Conservation (phyloP, 2,329 filamentous ascomycete species). For the Aspergillus melleus region DNA sequence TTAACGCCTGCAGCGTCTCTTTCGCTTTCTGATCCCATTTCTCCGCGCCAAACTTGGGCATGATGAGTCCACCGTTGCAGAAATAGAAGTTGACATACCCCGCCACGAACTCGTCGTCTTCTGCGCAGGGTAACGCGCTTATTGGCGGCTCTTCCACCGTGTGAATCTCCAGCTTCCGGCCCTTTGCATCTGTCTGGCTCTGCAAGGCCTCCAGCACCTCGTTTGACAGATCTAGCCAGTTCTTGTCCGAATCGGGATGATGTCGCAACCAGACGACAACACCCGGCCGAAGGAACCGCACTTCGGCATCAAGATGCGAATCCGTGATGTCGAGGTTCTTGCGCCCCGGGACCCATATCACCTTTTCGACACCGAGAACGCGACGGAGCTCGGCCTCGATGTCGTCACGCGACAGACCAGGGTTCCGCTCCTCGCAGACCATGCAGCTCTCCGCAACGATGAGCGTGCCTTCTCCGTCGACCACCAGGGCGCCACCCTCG, state of each 20-base stretch:
- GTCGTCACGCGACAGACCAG: constrained; percentile 18
- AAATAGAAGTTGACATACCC: constrained; percentile 33
- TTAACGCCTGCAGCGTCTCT: constrained; percentile 21
- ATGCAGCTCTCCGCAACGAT: constrained; percentile 31
- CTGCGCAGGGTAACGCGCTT: constrained; percentile 5
- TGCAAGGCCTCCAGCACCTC: constrained; percentile 21
- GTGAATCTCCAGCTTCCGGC: constrained; percentile 23
- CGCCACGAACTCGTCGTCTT: constrained; percentile 20
- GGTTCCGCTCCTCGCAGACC: constrained; percentile 28
- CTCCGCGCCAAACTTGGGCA: constrained; percentile 29
- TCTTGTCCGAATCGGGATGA: constrained; percentile 5
- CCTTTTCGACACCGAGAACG: constrained; percentile 25
- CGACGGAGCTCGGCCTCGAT: constrained; percentile 26
- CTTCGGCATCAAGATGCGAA: constrained; percentile 28
- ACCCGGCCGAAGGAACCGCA: constrained; percentile 27
- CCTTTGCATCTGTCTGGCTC: constrained; percentile 22
- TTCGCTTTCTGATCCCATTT: constrained; percentile 22
- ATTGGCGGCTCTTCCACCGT: constrained; percentile 25
- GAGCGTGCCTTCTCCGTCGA: constrained; percentile 33
- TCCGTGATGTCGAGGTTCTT: constrained; percentile 30
- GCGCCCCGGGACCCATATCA: constrained; percentile 31
- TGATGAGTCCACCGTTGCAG: constrained; percentile 29
- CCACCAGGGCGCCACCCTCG: constrained; percentile 29
- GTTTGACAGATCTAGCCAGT: constrained; percentile 19
- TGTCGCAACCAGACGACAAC: constrained; percentile 26